Base-by-base conservation (phyloP, 257 asterid genomes). In the Perilla frutescens region DNA sequence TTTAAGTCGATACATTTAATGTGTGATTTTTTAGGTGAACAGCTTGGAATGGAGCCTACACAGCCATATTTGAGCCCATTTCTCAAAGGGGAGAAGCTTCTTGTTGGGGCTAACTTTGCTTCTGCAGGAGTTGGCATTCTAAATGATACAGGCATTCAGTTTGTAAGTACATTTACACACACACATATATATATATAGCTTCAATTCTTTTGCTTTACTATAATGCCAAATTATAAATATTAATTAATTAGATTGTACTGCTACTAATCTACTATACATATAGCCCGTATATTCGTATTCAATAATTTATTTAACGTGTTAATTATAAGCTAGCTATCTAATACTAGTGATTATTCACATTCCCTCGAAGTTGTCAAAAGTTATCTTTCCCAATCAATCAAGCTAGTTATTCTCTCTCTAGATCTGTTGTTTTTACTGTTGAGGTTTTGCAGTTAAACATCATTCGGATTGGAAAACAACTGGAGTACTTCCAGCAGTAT, bases 101-200 rank as follows among this genome's bases (percentile, higher is more conserved):
- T 91, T 40, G 87, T 80, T 56, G 98, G 98, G 10, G 96, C 98
- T 14, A 93, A 93, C 70, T 93, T 93, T 69, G 98, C 98, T 60
- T 93, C 98, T 29, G 97, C 98, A 0, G 97, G 97, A 0, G 93
- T 93, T 63, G 98, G 98, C 56, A 84, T 93, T 53, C 97, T 93
- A 48, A 88, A 93, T 58, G 98, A 93, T 82, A 93, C 97, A 4
- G 98, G 98, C 69, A 44, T 91, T 67, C 98, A 93, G 64, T 93
- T 93, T 83, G 98, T 91, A 84, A 55, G 97, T 72, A 1, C 31
- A 29, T 62, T 14, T 29, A 47, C 1, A 20, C 1, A 20, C 1
- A 20, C 1, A 20, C 1, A 20, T 20, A 20, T 20, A 20, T 5
- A 54, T 37, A n/a, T 4, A n/a, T 57, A 65, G 41, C 61, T 56